A percentile compares a stretch with the other conserved stretches of the same genome.
Conservation (phyloP, 106 monocot species). For the Allium sativum region DNA sequence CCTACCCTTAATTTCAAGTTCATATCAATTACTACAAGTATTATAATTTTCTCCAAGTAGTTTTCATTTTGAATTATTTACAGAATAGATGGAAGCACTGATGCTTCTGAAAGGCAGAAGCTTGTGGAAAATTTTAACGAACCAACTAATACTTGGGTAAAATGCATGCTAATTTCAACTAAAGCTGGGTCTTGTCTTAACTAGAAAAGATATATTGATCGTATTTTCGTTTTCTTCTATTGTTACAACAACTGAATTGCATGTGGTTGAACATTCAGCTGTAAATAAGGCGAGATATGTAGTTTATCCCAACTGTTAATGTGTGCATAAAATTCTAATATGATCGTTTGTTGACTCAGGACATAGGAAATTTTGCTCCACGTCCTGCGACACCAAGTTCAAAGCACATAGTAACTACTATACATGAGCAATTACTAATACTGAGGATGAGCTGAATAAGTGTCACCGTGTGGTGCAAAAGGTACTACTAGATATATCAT, state of each 20-base stretch:
- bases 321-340: too few relatives aligned
- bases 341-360: constrained; percentile 52
- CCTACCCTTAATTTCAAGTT: too few relatives aligned
- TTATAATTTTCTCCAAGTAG: too few relatives aligned
- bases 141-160: constrained; percentile 70
- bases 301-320: too few relatives aligned
- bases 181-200: constrained; percentile 89
- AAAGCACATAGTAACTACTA: constrained; percentile 35
- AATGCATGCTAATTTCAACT: constrained; percentile 88
- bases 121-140: constrained; percentile 93
- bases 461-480: constrained; percentile 68
- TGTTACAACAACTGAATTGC: constrained; percentile 40
- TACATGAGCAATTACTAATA: constrained; percentile 45
- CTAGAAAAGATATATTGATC: too few relatives aligned
- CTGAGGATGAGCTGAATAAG: constrained; percentile 72
- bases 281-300: constrained; percentile 31
- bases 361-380: constrained; percentile 34
- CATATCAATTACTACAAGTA: too few relatives aligned
- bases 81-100: constrained; percentile 96
- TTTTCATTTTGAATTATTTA: background rate
- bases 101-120: constrained; percentile 76
- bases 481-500: constrained; percentile 23
- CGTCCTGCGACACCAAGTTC: constrained; percentile 24
- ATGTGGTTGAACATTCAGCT: constrained; percentile 24
- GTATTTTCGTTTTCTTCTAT: constrained; percentile 27